These are phyloP conservation scores for Dendrostoma leiphaemia DNA, from an alignment of 2,329 filamentous ascomycete species.

Conservation along the genomic window DNA sequence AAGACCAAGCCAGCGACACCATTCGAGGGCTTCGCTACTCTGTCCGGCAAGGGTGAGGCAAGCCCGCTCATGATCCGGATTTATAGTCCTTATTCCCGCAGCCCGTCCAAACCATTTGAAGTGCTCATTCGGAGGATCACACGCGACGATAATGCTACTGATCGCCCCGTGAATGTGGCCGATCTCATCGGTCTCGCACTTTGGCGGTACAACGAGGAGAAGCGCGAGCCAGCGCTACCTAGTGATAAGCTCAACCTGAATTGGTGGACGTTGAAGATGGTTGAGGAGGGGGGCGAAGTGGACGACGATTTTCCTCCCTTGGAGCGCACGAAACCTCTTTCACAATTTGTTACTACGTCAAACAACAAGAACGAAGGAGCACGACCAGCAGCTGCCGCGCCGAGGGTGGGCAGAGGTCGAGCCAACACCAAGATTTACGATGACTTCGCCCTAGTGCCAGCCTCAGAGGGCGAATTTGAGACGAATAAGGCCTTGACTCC, in stretches of 20 bases:
- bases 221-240: slow-evolving; percentile 64
- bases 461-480: slow-evolving; percentile 63
- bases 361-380: slow-evolving; percentile 19
- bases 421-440: slow-evolving; percentile 76
- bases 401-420: slow-evolving; percentile 61
- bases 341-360: slow-evolving; percentile 52
- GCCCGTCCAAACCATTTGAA: slow-evolving; percentile 64
- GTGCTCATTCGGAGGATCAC: slow-evolving; percentile 69
- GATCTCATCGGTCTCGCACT: slow-evolving; percentile 80
- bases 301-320: slow-evolving; percentile 83
- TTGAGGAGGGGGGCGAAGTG: slow-evolving; percentile 79
- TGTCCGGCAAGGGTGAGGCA: slow-evolving; percentile 75
- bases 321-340: slow-evolving; percentile 70
- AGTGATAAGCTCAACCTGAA: slow-evolving; percentile 72
- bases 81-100: slow-evolving; percentile 69
- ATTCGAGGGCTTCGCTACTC: slow-evolving; percentile 72
- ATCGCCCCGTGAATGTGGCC: slow-evolving; percentile 67
- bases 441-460: slow-evolving; percentile 77
- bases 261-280: slow-evolving; percentile 79
- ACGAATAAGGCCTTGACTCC: slow-evolving; percentile 70
- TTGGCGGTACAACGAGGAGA: slow-evolving; percentile 76
- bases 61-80: slow-evolving; percentile 76
- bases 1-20: slow-evolving; percentile 68
- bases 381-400: slow-evolving; percentile 45
- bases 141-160: slow-evolving; percentile 62